phyloP scores from a whole-genome alignment of 2,329 filamentous ascomycete genomes.

The Ophiostoma perfectum region DNA sequence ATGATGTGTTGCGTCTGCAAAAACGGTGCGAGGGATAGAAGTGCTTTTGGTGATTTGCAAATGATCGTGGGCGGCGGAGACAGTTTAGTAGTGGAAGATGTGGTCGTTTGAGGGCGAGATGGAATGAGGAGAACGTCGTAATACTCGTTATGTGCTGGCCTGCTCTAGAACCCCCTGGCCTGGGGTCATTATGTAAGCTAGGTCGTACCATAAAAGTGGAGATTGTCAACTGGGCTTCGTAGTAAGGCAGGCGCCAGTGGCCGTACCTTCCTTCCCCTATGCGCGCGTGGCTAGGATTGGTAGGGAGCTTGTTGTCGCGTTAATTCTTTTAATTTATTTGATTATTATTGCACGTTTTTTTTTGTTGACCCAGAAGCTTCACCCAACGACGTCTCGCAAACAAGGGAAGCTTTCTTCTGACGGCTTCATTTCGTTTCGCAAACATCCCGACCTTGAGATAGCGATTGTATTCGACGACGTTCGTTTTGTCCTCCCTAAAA shows the following conservation, averaged over 20 bases:
- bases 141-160: neutral
- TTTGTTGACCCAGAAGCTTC: constrained; percentile 21
- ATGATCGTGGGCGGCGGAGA: neutral
- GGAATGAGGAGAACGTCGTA: neutral
- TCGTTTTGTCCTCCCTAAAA: neutral
- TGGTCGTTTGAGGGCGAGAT: neutral
- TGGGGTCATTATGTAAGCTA: no score
- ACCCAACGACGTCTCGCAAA: constrained; percentile 11
- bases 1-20: neutral
- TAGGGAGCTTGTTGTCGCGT: constrained; percentile 23
- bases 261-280: constrained; percentile 6
- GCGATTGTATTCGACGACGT: neutral
- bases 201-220: constrained; percentile 9
- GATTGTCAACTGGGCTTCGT: no score
- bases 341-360: constrained; percentile 10
- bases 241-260: constrained; percentile 9
- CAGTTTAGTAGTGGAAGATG: neutral
- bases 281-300: neutral
- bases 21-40: neutral
- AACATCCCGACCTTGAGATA: neutral
- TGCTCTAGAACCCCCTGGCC: neutral
- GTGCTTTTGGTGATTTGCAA: neutral
- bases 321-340: constrained; percentile 17
- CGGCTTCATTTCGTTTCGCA: neutral
- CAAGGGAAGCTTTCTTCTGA: constrained; percentile 5